Evolutionary conservation across 176 grass and related monocot species (phyloP).

Genomic region (Pharus latifolius): DNA sequence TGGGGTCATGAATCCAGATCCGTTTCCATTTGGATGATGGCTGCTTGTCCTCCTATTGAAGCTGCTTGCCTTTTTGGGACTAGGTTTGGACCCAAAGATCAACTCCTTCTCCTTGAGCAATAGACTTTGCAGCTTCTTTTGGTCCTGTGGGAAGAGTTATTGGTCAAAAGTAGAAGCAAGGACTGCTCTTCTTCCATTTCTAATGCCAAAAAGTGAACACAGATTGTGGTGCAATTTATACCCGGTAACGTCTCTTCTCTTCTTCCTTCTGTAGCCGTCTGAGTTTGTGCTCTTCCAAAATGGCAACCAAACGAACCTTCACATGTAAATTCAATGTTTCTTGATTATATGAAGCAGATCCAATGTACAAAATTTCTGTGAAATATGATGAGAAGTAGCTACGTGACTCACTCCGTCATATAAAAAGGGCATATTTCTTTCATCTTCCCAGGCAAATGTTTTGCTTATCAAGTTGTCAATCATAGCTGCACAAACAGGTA

Average conservation of each 20-base stretch:
- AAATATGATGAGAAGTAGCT: not conserved
- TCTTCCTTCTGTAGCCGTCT: constrained; percentile 78
- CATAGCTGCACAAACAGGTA: constrained; percentile 41
- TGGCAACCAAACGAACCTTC: constrained; percentile 75
- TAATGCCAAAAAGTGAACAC: not conserved
- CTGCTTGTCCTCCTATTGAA: constrained; percentile 52
- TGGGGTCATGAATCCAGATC: constrained; percentile 82
- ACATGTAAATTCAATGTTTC: constrained; percentile 11
- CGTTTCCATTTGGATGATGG: constrained; percentile 46
- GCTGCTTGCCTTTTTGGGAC: constrained; percentile 45
- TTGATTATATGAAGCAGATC: constrained; percentile 7
- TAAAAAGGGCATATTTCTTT: constrained; percentile 63
- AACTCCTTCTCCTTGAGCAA: constrained; percentile 76
- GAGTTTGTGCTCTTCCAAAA: constrained; percentile 94
- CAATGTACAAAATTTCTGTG: not conserved
- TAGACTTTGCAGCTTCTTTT: constrained; percentile 76
- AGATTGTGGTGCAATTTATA: constrained; percentile 1
- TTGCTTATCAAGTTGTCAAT: constrained; percentile 81
- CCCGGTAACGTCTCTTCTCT: constrained; percentile 60
- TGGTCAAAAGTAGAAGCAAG: not conserved
- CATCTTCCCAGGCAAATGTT: constrained; percentile 80
- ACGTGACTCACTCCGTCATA: constrained; percentile 71
- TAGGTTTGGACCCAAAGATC: constrained; percentile 73
- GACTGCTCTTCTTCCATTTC: not conserved
- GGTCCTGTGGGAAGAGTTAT: constrained; percentile 39